These are phyloP conservation scores for Diaporthe longicolla DNA, from an alignment of 2,329 filamentous ascomycete species.

Conservation along the genomic window DNA sequence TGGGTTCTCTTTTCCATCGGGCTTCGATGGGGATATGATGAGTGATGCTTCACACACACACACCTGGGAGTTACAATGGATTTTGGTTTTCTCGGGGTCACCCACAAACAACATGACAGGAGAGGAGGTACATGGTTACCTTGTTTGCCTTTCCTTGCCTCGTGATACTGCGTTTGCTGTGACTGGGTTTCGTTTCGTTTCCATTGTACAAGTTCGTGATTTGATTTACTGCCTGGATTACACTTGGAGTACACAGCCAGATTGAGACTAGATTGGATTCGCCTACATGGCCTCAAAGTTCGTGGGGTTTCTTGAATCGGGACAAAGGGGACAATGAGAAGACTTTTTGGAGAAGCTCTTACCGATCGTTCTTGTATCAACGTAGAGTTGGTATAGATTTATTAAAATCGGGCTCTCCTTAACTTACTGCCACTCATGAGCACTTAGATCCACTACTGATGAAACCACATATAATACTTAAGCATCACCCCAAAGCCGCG, in stretches of 20 bases:
- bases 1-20: neutral
- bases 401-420: no score
- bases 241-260: neutral
- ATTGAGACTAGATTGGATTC: constrained; percentile 4
- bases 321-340: no score
- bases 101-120: constrained; percentile 7
- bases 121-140: constrained; percentile 2
- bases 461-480: no score
- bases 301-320: neutral
- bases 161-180: neutral
- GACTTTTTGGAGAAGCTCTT: neutral
- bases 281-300: no score
- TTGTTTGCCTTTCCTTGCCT: neutral
- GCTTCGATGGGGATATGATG: constrained; percentile 7
- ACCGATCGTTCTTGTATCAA: no score
- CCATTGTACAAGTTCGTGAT: neutral
- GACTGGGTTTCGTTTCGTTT: constrained; percentile 7
- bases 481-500: neutral
- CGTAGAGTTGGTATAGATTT: no score
- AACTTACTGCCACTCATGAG: no score
- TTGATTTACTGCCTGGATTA: neutral
- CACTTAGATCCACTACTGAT: no score
- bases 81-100: constrained; percentile 40
- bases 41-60: constrained; percentile 35
- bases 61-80: constrained; percentile 38